Evolutionary conservation across 169 alveolate genomes (phyloP).

Genomic region (Babesia caballi): DNA sequence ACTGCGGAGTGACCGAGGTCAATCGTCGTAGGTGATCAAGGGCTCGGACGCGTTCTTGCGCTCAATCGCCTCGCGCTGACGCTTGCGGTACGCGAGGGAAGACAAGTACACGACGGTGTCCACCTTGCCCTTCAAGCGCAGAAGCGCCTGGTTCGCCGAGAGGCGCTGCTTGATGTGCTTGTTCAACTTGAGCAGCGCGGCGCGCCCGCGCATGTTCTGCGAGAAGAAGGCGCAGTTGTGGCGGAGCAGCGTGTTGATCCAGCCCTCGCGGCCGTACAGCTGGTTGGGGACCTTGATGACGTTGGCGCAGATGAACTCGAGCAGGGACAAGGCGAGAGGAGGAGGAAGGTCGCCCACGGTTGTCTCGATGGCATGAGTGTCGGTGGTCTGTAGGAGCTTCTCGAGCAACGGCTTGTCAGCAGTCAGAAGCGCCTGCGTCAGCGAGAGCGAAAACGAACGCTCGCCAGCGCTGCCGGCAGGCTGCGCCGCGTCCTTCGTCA

Average conservation of each 20-base stretch:
- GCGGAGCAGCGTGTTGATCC: constrained; percentile 62
- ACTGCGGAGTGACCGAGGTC: neutral
- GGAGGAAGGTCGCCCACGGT: constrained; percentile 62
- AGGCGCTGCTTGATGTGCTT: constrained; percentile 33
- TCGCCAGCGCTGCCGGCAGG: neutral
- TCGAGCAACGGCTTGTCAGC: constrained; percentile 54
- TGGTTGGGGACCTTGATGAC: constrained; percentile 57
- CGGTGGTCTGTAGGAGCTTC: constrained; percentile 43
- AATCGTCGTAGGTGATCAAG: constrained; percentile 42
- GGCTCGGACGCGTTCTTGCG: constrained; percentile 54
- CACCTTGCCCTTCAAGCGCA: constrained; percentile 63
- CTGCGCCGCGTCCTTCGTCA: neutral
- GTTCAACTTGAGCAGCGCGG: constrained; percentile 44
- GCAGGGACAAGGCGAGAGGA: constrained; percentile 58
- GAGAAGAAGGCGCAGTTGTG: constrained; percentile 41
- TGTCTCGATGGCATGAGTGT: constrained; percentile 32
- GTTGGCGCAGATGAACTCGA: constrained; percentile 53
- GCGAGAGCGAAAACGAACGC: constrained; percentile 37
- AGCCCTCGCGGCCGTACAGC: constrained; percentile 62
- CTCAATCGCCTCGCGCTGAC: constrained; percentile 37
- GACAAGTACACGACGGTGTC: constrained; percentile 62
- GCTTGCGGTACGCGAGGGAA: constrained; percentile 16
- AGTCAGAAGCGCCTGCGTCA: constrained; percentile 63
- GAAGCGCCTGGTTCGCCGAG: constrained; percentile 53
- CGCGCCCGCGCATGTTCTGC: constrained; percentile 32